Conservation (phyloP, 257 asterid genomes). For the Fraxinus americana region DNA sequence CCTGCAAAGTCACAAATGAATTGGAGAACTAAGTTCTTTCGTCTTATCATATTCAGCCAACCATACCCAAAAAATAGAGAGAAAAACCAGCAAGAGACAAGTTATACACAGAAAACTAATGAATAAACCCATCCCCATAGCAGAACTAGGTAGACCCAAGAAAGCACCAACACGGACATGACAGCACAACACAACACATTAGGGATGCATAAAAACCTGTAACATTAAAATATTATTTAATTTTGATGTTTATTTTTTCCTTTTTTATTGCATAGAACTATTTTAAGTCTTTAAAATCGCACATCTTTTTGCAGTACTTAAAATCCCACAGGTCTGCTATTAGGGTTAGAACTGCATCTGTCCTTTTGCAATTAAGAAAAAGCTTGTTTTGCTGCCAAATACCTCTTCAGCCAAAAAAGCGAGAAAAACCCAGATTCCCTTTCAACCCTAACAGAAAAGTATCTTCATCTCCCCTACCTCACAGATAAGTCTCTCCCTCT, state of each 20-base stretch:
- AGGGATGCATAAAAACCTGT: too few species aligned
- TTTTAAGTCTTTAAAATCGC: background rate
- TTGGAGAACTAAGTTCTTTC: background rate
- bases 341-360: too few species aligned
- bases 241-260: too few species aligned
- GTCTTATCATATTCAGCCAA: background rate
- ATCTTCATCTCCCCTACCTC: too few species aligned
- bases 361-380: too few species aligned
- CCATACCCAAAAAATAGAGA: background rate
- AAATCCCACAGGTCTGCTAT: background rate
- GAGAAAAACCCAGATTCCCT: too few species aligned
- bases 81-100: background rate
- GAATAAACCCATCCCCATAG: background rate
- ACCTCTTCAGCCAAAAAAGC: too few species aligned
- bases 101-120: background rate
- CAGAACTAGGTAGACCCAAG: background rate
- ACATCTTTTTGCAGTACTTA: background rate
- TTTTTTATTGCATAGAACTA: background rate
- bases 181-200: background rate
- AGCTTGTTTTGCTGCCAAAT: too few species aligned
- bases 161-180: background rate
- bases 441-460: too few species aligned
- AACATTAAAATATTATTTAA: too few species aligned
- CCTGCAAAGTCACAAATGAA: conserved; percentile 17
- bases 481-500: too few species aligned